Evolutionary conservation across 2,329 filamentous ascomycete species (phyloP).

Genomic region (Pseudogymnoascus verrucosus): DNA sequence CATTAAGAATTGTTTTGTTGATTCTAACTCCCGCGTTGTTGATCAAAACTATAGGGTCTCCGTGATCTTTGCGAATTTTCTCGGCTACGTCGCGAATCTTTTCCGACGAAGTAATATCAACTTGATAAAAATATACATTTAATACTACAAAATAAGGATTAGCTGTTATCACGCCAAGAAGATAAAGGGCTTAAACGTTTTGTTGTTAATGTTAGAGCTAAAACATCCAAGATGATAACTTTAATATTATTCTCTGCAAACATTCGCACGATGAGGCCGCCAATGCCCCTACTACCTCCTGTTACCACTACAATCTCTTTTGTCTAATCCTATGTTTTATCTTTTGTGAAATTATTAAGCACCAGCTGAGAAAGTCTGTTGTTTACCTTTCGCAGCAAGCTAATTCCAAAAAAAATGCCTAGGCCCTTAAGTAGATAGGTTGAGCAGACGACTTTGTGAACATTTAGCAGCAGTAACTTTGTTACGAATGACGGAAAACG

Average conservation of each 20-base stretch:
- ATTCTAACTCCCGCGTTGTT: conserved; percentile 36
- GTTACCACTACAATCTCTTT: conserved; percentile 63
- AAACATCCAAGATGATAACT: conserved; percentile 61
- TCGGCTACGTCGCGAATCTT: conserved; percentile 34
- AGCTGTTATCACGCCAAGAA: background rate
- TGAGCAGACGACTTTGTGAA: no score
- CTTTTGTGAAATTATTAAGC: conserved; percentile 29
- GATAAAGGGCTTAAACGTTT: background rate
- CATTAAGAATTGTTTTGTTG: conserved; percentile 39
- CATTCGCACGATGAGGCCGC: conserved; percentile 52
- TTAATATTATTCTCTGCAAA: conserved; percentile 55
- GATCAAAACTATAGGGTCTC: conserved; percentile 31
- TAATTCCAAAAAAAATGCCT: background rate
- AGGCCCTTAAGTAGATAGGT: no score
- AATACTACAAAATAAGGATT: conserved; percentile 16
- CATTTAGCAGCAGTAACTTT: no score
- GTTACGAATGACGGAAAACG: no score
- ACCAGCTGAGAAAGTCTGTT: conserved; percentile 32
- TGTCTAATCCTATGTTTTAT: conserved; percentile 43
- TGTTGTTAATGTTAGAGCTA: conserved; percentile 41
- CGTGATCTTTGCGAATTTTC: conserved; percentile 33
- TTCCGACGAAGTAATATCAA: conserved; percentile 28
- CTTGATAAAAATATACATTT: conserved; percentile 31
- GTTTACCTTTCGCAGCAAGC: conserved; percentile 6
- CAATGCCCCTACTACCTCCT: conserved; percentile 63